Base-by-base conservation (phyloP, 371 early-diverging fungal genomes). In the Rhizopus delemar region DNA sequence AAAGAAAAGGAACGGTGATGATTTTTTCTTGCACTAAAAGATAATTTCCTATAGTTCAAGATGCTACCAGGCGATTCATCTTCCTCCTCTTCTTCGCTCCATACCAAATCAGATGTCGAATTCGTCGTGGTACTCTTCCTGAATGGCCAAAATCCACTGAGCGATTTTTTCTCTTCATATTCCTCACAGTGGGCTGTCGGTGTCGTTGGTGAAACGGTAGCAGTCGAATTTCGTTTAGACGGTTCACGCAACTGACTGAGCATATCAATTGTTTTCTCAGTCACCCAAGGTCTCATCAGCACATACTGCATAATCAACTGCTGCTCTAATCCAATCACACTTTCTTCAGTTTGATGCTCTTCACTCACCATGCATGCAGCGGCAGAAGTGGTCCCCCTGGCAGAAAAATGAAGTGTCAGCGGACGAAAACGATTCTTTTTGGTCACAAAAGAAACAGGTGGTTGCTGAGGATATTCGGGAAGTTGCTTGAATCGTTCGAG, bases 201-300 rank as follows among this genome's bases (percentile, higher is more conserved):
- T 5, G 63, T 60, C 4, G 60, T 53, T 2, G 64, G 57, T 22
- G 63, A 57, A 8, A 16, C 35, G 4, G 68, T 60, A 8, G 65
- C 55, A 59, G 80, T 60, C 22, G 22, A 22, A 22, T 22, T 22
- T 28, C 48, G 48, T 66, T 75, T 82, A 8, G 80, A 60, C 1
- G 90, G 86, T 56, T 90, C 90, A 6, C 90, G 70, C 35, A 74
- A 50, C 36, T 73, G 62, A 51, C 86, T 86, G 36, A 90, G 61
- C 55, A 86, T 86, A 62, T 90, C 90, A 33, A 88, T 81, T 49
- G 83, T 86, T 49, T 81, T 80, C 64, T 90, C 87, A 4, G 79
- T 75, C 1, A 83, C 71, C 75, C 75, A 74, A 8, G 71, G 59
- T 8, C 71, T 60, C 65, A 68, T 75, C 28, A 75, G 59, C 2